Evolutionary conservation across 768 basidiomycete species (phyloP), one percentile per base, ranked within the genome.

Genomic region (Exsudoporus frostii): DNA sequence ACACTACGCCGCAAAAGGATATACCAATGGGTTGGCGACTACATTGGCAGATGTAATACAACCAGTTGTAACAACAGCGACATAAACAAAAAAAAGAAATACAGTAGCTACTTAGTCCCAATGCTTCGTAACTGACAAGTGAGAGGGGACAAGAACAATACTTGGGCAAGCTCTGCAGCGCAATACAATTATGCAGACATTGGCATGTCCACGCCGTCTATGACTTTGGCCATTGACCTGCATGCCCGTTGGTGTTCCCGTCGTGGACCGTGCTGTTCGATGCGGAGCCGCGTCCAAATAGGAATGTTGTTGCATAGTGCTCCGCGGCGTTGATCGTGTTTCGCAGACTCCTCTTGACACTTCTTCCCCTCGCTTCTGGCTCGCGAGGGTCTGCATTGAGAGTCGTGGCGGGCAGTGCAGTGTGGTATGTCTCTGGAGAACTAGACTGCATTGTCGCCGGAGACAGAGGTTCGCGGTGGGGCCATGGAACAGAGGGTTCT

Each of bases 241-340:
- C 55, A 46, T 60, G 63, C 41, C 63, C 67, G 44, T 53, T 60
- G 39, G 50, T 45, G 22, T 56, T 58, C 36, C 56, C 61, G 48
- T 66, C 69, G 29, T 66, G 64, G 36, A 43, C 42, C 45, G 49
- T 43, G 45, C 50, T 46, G 38, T 60, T 69, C 24, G 69, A 62
- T 33, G 66, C 42, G 9, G 73, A 67, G 36, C 69, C 65, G 27
- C 84, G 77, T n/a, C 85, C 84, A 53, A 88, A 87, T 33, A 86
- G 69, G 55, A 88, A 78, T 6, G 82, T 29, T 13, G 46, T 82
- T 5, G 85, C 83, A 63, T 85, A 85, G 50, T 85, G 82, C 62
- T 89, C 87, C 11, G 88, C 87, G 33, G 80, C 83, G 50, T 76
- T 81, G 41, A 90, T 67, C 14, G 86, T 88, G 53, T 79, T 87